Conservation (phyloP, 306 rosid genomes). For the Luffa acutangula region DNA sequence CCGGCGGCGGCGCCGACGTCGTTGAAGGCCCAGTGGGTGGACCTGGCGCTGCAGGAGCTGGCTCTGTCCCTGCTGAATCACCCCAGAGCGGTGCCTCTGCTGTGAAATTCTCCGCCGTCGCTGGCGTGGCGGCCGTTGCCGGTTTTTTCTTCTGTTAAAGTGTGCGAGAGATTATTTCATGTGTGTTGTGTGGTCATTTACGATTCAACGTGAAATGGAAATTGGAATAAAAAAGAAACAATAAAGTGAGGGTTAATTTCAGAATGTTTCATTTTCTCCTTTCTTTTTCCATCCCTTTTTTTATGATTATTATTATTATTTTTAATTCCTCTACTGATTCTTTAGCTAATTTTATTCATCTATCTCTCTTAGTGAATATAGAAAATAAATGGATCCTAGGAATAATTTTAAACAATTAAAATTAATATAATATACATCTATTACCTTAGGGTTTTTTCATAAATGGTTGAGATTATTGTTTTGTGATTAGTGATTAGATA, state of each 20-base stretch:
- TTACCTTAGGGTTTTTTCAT: too few species aligned
- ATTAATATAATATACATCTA: too few species aligned
- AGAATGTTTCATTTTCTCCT: not conserved
- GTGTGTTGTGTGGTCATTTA: too few species aligned
- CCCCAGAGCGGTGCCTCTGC: constrained; percentile 16
- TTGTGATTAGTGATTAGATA: too few species aligned
- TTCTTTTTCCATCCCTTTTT: not conserved
- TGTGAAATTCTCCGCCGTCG: constrained; percentile 13
- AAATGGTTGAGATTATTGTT: too few species aligned
- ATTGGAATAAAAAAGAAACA: not conserved
- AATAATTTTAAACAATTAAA: too few species aligned
- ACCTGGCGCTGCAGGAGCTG: constrained; percentile 13
- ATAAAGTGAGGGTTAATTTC: not conserved
- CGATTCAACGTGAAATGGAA: not conserved
- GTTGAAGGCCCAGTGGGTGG: constrained; percentile 37
- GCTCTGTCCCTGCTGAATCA: not conserved
- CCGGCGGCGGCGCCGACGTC: not conserved
- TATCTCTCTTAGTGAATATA: too few species aligned
- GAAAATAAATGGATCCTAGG: too few species aligned
- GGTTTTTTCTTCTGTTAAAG: constrained; percentile 22
- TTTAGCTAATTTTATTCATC: too few species aligned
- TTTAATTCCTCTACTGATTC: too few species aligned
- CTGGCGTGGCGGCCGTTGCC: constrained; percentile 14
- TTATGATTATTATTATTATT: too few species aligned
- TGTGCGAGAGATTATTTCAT: not conserved